Evolutionary conservation across 176 grass and related monocot genomes (phyloP), one percentile per base, ranked within the genome.

Genomic region (Phyllostachys edulis): DNA sequence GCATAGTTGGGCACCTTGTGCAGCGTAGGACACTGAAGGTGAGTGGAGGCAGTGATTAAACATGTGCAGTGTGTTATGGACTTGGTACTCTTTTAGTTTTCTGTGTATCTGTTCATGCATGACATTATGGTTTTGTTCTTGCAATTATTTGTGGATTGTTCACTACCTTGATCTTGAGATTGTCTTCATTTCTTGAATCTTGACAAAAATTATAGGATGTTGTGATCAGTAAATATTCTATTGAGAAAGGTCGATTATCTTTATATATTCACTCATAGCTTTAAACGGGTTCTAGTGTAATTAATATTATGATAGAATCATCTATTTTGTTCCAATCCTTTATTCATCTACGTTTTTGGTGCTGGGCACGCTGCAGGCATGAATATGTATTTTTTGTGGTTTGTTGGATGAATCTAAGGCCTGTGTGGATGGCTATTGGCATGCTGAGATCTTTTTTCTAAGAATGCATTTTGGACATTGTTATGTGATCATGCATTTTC

Each of bases 21-120:
- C 93, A 92, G 68, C 93, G 90, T 66, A 95, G 87, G 82, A 95
- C 93, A 62, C 72, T 95, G 76, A 95, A 95, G 90, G 93, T 95
- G 85, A 82, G 42, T 85, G 51, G 62, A 32, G 15, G 34, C 20
- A 80, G 42, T 59, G 29, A 47, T 38, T 76, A 63, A 84, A 39
- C 55, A 79, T 71, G 51, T 47, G 39, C 54, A 47, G 14, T 50
- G 20, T 80, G 36, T n/a, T 67, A 64, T 49, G 63, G 32, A 54
- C 63, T 51, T 70, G 7, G 2, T 16, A 63, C 5, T 77, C 46
- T 77, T 84, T 59, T 72, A 24, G 14, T 57, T 69, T 50, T 50
- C n/a, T 87, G n/a, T 29, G 26, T 80, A 42, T 73, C 15, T 82
- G 11, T 61, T 73, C 12, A 38, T 16, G 39, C 38, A 56, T 55